These are phyloP conservation scores for Crithidia sp. DNA, from an alignment of 208 protist genomes.

Conservation along the genomic window DNA sequence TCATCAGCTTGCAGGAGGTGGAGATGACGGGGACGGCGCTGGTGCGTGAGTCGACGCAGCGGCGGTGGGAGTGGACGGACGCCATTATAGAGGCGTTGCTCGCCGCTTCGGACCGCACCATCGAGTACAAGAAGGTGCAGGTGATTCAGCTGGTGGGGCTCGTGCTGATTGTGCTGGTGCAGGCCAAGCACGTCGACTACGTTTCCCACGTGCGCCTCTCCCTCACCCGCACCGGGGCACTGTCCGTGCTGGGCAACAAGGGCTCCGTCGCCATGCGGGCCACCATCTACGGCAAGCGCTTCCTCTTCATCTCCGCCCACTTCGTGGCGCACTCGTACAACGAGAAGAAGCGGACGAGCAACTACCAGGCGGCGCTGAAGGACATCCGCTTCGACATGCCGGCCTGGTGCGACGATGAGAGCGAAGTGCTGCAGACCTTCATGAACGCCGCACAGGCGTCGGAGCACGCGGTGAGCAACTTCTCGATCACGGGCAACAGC, in stretches of 20 bases:
- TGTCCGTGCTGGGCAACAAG: slow-evolving; percentile 91
- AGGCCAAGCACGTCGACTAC: slow-evolving; percentile 59
- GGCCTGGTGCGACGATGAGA: slow-evolving; percentile 66
- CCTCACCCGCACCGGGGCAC: slow-evolving; percentile 75
- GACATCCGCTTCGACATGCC: slow-evolving; percentile 73
- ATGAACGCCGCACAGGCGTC: slow-evolving; percentile 30
- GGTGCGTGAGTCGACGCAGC: slow-evolving; percentile 71
- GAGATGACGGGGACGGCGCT: slow-evolving; percentile 83
- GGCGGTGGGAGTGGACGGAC: slow-evolving; percentile 64
- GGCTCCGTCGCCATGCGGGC: slow-evolving; percentile 87
- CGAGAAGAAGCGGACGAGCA: slow-evolving; percentile 63
- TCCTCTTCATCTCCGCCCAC: slow-evolving; percentile 91
- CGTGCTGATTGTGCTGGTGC: slow-evolving; percentile 72
- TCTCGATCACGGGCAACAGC: slow-evolving; percentile 28
- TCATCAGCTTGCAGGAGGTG: slow-evolving; percentile 86
- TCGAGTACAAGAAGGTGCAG: slow-evolving; percentile 67
- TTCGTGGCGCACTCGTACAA: slow-evolving; percentile 93
- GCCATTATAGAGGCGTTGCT: slow-evolving; percentile 64
- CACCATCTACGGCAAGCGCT: slow-evolving; percentile 85
- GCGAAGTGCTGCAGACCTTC: slow-evolving; percentile 76
- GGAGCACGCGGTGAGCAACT: slow-evolving; percentile 12
- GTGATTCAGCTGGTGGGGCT: slow-evolving; percentile 82
- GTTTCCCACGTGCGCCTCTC: slow-evolving; percentile 74
- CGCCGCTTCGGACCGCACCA: slow-evolving; percentile 37
- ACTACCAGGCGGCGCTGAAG: slow-evolving; percentile 76